Evolutionary conservation across 148 eudicot species (phyloP).

Genomic region (Amaranthus palmeri): DNA sequence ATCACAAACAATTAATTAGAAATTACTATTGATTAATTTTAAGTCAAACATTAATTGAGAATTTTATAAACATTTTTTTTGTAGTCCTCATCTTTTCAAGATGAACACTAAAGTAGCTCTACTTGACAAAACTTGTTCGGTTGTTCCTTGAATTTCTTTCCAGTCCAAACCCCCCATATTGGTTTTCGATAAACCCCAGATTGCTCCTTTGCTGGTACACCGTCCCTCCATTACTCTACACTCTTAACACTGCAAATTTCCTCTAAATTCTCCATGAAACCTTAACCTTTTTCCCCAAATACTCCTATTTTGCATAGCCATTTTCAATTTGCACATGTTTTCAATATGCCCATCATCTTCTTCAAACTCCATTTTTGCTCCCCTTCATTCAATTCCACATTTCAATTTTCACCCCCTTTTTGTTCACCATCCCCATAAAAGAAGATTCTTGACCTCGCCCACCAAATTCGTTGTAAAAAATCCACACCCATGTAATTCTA

Average conservation of each 20-base stretch:
- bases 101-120: too few species aligned
- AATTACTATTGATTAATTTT: too few species aligned
- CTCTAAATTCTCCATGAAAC: constrained; percentile 15
- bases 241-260: neutral
- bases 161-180: too few species aligned
- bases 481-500: constrained; percentile 8
- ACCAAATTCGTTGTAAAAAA: constrained; percentile 8
- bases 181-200: constrained; percentile 21
- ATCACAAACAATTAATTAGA: too few species aligned
- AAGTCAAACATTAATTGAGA: too few species aligned
- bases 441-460: constrained; percentile 4
- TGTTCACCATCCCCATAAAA: constrained; percentile 22
- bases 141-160: too few species aligned
- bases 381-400: constrained; percentile 19
- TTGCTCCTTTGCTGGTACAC: neutral
- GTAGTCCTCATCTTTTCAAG: too few species aligned
- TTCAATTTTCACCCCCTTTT: constrained; percentile 14
- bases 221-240: neutral
- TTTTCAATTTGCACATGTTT: constrained; percentile 15
- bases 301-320: neutral
- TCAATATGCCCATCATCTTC: constrained; percentile 24
- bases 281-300: constrained; percentile 4
- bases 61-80: too few species aligned
- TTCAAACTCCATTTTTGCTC: constrained; percentile 19
- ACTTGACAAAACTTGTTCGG: too few species aligned